Base-by-base conservation (phyloP, 2,329 filamentous ascomycete species). In the Phialophora expanda region DNA sequence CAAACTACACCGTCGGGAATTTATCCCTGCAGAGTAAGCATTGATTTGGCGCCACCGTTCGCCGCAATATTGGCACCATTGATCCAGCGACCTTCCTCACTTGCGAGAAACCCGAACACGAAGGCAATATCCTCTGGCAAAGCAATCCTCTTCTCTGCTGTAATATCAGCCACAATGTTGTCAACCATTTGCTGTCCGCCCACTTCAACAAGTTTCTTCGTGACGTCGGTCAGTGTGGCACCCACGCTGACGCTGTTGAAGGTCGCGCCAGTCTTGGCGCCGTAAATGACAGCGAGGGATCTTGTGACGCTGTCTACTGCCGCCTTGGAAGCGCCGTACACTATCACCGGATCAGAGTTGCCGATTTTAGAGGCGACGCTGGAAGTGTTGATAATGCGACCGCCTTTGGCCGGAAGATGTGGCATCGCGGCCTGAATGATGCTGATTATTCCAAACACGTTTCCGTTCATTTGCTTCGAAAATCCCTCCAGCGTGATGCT, bases 91-190 rank as follows among this genome's bases (percentile, higher is more conserved):
- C 80, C 77, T 53, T 77, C 71, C 54, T 79, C 78, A 68, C 82
- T 78, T 50, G 78, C 81, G 28, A 84, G 64, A 64, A 83, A 81
- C 0, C 73, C 79, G 0, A 84, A 82, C 6, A 78, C 79, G 66
- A 73, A 82, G 0, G 82, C 82, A 66, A 84, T 77, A 69, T 84
- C 83, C 30, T 79, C 76, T 2, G 79, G 76, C 66, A 77, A 74
- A 0, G 75, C 82, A 75, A 84, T 73, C 50, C 82, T 74, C 24
- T 61, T 62, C 44, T 61, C 64, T 8, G 48, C 48, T 8, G 61
- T 56, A 30, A 74, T 68, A 4, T 73, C 81, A 2, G 78, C 80
- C 2, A 34, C 9, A 3, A 12, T 34, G 11, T 34, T 9, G 32
- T 34, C 32, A 0, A 82, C 81, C 14, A 80, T 83, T 34, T 75